phyloP scores from a whole-genome alignment of 1,284 basidiomycete species.

The Cutaneotrichosporon sp. region DNA sequence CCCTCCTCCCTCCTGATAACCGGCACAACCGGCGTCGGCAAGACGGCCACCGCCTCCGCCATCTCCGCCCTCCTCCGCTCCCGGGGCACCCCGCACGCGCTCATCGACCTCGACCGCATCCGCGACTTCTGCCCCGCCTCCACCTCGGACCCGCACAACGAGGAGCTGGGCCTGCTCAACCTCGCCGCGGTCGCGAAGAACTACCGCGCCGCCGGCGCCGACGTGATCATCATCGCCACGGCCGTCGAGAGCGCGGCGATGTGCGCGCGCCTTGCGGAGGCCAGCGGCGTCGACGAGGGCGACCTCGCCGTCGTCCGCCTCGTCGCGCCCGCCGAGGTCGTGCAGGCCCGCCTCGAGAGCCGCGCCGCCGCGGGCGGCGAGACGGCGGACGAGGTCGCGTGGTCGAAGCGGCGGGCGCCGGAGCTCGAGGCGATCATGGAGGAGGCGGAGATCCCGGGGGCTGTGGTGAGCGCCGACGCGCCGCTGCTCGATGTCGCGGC shows the following conservation, averaged over 20 bases:
- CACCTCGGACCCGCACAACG: not conserved
- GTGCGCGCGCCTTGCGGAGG: not conserved
- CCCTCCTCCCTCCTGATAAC: conserved; percentile 8
- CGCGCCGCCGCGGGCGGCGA: not conserved
- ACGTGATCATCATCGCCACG: conserved; percentile 7
- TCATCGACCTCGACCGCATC: conserved; percentile 10
- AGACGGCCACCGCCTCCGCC: conserved; percentile 9
- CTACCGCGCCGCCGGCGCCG: conserved; percentile 6
- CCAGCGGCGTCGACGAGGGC: not conserved
- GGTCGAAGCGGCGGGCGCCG: not conserved
- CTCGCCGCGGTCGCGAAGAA: not conserved
- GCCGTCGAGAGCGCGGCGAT: conserved; percentile 3
- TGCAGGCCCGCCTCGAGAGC: not conserved
- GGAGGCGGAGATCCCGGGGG: conserved; percentile 8
- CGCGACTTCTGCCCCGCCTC: not conserved
- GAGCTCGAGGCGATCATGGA: conserved; percentile 8
- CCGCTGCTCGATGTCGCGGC: conserved; percentile 5
- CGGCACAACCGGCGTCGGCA: conserved; percentile 11
- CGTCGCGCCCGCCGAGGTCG: conserved; percentile 1
- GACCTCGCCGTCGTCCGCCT: conserved; percentile 6
- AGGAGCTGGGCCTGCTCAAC: conserved; percentile 2
- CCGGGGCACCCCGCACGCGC: conserved; percentile 5
- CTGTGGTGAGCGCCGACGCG: not conserved
- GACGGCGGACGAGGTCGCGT: not conserved
- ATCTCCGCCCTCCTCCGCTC: not conserved